Percentiles rank a stretch among this genome's conserved stretches.
Conservation (phyloP, 2,329 filamentous ascomycete genomes). For the Thielaviopsis musarum region DNA sequence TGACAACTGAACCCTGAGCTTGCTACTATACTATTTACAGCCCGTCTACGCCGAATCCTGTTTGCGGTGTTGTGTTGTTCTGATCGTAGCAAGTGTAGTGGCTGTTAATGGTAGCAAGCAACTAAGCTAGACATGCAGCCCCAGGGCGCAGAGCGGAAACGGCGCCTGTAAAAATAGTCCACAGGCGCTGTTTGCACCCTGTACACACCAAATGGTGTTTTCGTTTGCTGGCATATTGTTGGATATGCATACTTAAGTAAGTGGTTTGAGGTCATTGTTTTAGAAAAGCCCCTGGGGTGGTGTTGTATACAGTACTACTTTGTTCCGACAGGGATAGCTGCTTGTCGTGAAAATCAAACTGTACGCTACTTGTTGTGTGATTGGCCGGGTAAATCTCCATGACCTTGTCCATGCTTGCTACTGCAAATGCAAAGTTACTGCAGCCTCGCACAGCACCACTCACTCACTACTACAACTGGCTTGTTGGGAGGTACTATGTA, state of each 20-base stretch:
- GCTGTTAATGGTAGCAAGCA: neutral
- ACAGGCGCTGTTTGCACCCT: no score
- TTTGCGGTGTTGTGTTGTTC: no score
- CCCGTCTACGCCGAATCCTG: no score
- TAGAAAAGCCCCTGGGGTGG: neutral
- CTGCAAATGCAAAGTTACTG: no score
- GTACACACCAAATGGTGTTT: neutral
- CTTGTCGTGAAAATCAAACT: neutral
- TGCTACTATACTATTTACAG: no score
- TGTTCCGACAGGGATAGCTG: neutral
- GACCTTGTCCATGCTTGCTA: neutral
- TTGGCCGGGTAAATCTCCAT: neutral
- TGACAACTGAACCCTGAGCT: neutral
- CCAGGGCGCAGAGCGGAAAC: neutral
- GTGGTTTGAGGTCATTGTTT: neutral
- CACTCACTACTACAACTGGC: no score
- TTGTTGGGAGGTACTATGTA: no score
- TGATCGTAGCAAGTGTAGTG: no score
- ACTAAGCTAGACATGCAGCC: neutral
- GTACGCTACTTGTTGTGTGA: neutral
- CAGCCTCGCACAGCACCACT: no score
- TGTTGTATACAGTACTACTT: neutral
- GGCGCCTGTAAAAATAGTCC: neutral
- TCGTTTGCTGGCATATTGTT: neutral
- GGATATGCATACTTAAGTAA: neutral